Conservation (phyloP, 208 protist genomes). For the Crithidia fasciculata region DNA sequence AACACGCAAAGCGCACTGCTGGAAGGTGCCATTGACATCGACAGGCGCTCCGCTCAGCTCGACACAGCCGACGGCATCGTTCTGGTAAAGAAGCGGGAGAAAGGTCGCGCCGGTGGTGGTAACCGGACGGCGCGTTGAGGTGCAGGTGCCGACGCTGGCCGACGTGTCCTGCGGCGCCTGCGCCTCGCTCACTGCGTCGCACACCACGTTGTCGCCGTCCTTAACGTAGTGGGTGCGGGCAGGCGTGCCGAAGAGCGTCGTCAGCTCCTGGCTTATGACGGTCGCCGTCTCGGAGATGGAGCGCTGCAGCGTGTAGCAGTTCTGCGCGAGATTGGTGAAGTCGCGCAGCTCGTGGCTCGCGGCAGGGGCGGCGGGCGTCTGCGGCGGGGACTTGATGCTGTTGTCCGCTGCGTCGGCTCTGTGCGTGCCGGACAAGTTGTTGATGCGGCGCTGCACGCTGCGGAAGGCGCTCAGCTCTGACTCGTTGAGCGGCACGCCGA, state of each 20-base stretch:
- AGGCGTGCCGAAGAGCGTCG: conserved; percentile 16
- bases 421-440: not conserved
- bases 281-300: conserved; percentile 25
- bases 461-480: conserved; percentile 56
- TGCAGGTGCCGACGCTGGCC: conserved; percentile 38
- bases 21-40: too few species aligned
- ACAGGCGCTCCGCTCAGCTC: too few species aligned
- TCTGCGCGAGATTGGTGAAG: conserved; percentile 8
- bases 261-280: too few species aligned
- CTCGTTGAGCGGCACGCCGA: conserved; percentile 34
- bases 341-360: conserved; percentile 3
- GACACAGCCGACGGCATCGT: too few species aligned
- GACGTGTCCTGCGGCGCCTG: conserved; percentile 25
- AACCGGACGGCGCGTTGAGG: too few species aligned
- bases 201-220: conserved; percentile 49
- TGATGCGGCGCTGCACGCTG: conserved; percentile 6
- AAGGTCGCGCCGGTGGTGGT: too few species aligned
- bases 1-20: conserved; percentile 17
- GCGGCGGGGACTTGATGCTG: too few species aligned
- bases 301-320: conserved; percentile 13
- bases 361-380: too few species aligned
- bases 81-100: too few species aligned
- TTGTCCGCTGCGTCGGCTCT: not conserved
- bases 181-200: conserved; percentile 68
- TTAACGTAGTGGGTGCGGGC: conserved; percentile 50